Percentiles rank a stretch among this genome's conserved stretches.
Evolutionary conservation across 768 basidiomycete species (phyloP).

Genomic region (Rhodosporidiobolus odoratus): DNA sequence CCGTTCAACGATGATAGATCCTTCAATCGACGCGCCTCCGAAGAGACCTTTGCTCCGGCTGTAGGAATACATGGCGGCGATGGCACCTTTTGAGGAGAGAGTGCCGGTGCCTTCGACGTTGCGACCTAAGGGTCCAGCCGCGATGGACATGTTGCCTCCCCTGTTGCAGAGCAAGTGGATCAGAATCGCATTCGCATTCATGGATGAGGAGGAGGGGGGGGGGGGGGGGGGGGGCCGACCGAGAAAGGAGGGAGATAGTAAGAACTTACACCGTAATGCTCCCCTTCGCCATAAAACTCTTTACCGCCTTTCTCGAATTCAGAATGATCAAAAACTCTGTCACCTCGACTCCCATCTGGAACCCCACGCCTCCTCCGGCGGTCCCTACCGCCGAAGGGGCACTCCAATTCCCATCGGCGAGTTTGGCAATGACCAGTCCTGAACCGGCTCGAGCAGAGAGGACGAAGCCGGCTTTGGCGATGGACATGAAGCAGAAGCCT

Average conservation of each 20-base stretch:
- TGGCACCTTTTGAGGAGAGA: constrained; percentile 72
- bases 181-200: too few species aligned
- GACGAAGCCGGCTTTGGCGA: constrained; percentile 42
- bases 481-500: constrained; percentile 39
- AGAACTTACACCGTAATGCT: constrained; percentile 52
- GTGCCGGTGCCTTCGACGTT: constrained; percentile 83
- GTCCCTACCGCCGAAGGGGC: constrained; percentile 92
- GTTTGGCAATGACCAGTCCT: constrained; percentile 38
- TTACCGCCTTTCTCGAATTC: constrained; percentile 63
- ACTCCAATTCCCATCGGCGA: constrained; percentile 65
- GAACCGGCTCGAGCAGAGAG: constrained; percentile 41
- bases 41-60: constrained; percentile 79
- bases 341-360: constrained; percentile 52
- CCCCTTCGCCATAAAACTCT: constrained; percentile 93
- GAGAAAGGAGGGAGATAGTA: constrained; percentile 42
- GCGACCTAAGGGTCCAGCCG: constrained; percentile 85
- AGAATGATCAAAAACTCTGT: constrained; percentile 58
- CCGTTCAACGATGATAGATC: constrained; percentile 81
- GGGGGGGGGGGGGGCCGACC: not conserved
- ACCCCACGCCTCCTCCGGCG: constrained; percentile 81
- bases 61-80: constrained; percentile 77
- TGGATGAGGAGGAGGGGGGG: not conserved
- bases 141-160: constrained; percentile 44
- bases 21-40: constrained; percentile 70
- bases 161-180: not conserved